Evolutionary conservation across 2,329 filamentous ascomycete genomes (phyloP), one percentile per base, ranked within the genome.

Genomic region (Penicillium digitatum): DNA sequence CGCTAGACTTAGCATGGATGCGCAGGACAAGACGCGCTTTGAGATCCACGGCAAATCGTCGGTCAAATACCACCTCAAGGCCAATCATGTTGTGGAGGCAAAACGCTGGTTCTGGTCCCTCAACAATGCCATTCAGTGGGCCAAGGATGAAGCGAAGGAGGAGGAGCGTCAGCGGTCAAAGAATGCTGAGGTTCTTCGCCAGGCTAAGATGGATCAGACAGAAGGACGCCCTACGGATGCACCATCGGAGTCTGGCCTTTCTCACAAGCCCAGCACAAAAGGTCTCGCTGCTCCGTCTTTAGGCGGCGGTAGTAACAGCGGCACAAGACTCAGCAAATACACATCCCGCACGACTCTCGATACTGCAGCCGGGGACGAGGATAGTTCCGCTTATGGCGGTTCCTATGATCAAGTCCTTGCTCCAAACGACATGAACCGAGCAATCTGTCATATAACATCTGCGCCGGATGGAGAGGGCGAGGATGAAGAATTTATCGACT

Each of bases 21-120:
- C 93, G 0, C 91, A 96, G 63, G 94, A 99, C 71, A 99, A 97
- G 78, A 93, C 92, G 43, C 91, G 93, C 56, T 97, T 99, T 67
- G 94, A 99, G 69, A 97, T 99, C 50, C 90, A 93, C 59, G 94
- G 94, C 49, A 99, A 99, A 74, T 96, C 93, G 1, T 97, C 93
- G 0, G 94, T 99, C 71, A 99, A 96, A 75, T 99, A 99, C 72
- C 93, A 95, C 46, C 81, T 99, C 50, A 97, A 96, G 73, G 94
- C 94, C 0, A 99, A 99, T 68, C 94, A 99, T 74, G 89, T 96
- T 69, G 93, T 97, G 27, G 94, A 99, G 73, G 93, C 94, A 6
- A 99, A 99, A 75, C 85, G 94, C 52, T 99, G 94, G 94, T 99
- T 95, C 74, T 99, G 94, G 94, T 90, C 94, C 0, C 79, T 99